phyloP scores from a whole-genome alignment of 1,139 yeast species.

The Taphrina sp. region DNA sequence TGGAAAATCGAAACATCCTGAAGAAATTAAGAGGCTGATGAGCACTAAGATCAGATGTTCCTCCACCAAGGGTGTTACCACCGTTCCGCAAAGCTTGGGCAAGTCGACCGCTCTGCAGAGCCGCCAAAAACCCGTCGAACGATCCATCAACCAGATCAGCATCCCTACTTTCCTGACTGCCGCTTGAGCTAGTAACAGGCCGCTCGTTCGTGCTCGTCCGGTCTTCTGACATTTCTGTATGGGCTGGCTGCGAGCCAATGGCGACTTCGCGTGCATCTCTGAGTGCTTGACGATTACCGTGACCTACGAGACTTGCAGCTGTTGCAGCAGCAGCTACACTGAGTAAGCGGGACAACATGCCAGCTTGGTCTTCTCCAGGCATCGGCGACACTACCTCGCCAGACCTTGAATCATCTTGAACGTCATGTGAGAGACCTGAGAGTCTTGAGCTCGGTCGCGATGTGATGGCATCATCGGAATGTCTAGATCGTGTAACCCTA shows the following conservation, averaged over 20 bases:
- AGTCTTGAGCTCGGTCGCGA: too few species aligned
- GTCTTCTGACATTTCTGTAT: neutral
- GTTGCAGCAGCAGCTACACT: conserved; percentile 53
- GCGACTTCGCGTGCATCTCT: conserved; percentile 32
- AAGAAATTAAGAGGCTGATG: conserved; percentile 48
- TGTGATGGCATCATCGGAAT: too few species aligned
- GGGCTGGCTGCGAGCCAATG: neutral
- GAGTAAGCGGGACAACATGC: conserved; percentile 49
- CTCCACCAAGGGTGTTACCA: conserved; percentile 29
- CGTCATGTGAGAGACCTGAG: neutral
- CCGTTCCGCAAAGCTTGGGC: conserved; percentile 45
- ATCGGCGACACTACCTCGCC: conserved; percentile 22
- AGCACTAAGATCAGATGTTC: conserved; percentile 26
- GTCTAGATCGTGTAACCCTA: too few species aligned
- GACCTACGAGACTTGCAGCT: conserved; percentile 48
- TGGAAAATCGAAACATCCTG: conserved; percentile 54
- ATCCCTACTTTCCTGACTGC: conserved; percentile 5
- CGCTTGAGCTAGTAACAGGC: neutral
- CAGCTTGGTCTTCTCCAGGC: conserved; percentile 47
- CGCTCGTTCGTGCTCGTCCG: neutral
- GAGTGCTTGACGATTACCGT: conserved; percentile 38
- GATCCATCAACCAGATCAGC: conserved; percentile 41
- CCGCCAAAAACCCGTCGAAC: conserved; percentile 48
- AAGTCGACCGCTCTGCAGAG: conserved; percentile 48
- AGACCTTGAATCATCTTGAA: neutral